phyloP scores from a whole-genome alignment of 2,329 filamentous ascomycete genomes.

The Pezicula rhizophila region DNA sequence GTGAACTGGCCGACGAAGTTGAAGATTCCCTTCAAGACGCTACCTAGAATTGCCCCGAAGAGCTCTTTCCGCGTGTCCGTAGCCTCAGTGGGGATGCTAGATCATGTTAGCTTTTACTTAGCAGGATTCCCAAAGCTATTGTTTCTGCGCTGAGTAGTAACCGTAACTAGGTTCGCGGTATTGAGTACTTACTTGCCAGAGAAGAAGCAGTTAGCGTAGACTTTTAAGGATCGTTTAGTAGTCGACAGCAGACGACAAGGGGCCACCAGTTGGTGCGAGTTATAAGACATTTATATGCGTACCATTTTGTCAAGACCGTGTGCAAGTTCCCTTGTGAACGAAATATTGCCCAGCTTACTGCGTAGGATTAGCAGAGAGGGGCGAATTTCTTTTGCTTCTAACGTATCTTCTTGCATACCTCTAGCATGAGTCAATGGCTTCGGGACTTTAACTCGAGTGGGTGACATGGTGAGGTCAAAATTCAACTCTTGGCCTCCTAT shows the following conservation, averaged over 20 bases:
- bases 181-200: slow-evolving; percentile 22
- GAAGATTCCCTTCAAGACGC: slow-evolving; percentile 17
- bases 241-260: too few species aligned
- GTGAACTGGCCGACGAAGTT: slow-evolving; percentile 20
- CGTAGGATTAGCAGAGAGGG: slow-evolving; percentile 4
- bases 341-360: slow-evolving; percentile 27
- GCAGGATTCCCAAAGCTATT: background rate
- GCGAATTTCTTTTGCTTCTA: background rate
- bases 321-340: slow-evolving; percentile 26
- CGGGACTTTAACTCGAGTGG: slow-evolving; percentile 15
- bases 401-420: slow-evolving; percentile 22
- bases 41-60: slow-evolving; percentile 15
- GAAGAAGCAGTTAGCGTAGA: slow-evolving; percentile 28
- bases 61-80: slow-evolving; percentile 25
- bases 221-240: slow-evolving; percentile 11
- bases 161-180: background rate
- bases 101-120: background rate
- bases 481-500: slow-evolving; percentile 22
- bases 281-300: too few species aligned
- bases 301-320: slow-evolving; percentile 14
- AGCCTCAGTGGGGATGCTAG: slow-evolving; percentile 25
- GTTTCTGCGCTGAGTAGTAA: too few species aligned
- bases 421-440: slow-evolving; percentile 22
- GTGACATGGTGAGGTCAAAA: slow-evolving; percentile 19
- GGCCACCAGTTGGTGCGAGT: too few species aligned